Evolutionary conservation across 257 asterid species (phyloP).

Genomic region (Petrea volubilis): DNA sequence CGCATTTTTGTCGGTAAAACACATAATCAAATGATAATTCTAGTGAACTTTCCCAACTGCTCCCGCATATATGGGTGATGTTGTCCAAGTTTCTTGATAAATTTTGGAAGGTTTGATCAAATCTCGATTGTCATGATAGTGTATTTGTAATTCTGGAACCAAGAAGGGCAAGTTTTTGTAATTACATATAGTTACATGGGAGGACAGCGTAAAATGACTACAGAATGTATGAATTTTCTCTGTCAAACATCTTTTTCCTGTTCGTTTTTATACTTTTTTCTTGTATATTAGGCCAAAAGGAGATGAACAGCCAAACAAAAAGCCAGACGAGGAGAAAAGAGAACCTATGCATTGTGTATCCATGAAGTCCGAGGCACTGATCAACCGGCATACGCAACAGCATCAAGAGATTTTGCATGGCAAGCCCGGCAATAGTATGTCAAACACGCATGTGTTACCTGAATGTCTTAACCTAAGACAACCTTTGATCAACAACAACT

Average conservation of each 20-base stretch:
- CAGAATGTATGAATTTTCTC: background rate
- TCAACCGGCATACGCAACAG: constrained; percentile 16
- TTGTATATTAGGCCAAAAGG: constrained; percentile 30
- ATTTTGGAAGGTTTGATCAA: too few species aligned
- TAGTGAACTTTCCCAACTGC: too few species aligned
- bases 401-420: background rate
- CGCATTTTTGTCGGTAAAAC: too few species aligned
- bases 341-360: constrained; percentile 12
- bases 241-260: background rate
- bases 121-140: too few species aligned
- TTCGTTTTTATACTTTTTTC: background rate
- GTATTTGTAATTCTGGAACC: background rate
- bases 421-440: background rate
- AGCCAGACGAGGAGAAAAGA: constrained; percentile 15
- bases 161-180: too few species aligned
- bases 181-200: too few species aligned
- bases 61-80: too few species aligned
- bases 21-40: too few species aligned
- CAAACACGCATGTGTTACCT: constrained; percentile 5
- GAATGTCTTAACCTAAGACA: constrained; percentile 37
- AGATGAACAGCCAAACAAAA: constrained; percentile 17
- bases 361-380: constrained; percentile 19
- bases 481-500: constrained; percentile 37
- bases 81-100: too few species aligned
- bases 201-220: background rate